phyloP scores from a whole-genome alignment of 1,284 basidiomycete genomes.

The Peniophora sp. region DNA sequence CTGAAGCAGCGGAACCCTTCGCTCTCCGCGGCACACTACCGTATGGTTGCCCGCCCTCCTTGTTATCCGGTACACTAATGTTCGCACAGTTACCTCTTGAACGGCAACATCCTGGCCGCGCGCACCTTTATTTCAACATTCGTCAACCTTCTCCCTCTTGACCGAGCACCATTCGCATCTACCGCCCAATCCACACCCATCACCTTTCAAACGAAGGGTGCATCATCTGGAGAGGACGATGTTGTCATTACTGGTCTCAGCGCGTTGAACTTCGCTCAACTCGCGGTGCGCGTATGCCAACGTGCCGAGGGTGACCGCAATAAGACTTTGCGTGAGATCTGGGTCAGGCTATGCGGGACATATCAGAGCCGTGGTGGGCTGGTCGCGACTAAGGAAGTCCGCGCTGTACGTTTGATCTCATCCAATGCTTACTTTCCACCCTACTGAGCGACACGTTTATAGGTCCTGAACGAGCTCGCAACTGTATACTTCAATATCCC shows the following conservation, averaged over 20 bases:
- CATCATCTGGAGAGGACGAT: slow-evolving; percentile 30
- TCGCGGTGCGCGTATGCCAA: slow-evolving; percentile 80
- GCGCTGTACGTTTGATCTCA: slow-evolving; percentile 45
- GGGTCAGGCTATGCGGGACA: slow-evolving; percentile 76
- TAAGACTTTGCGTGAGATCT: slow-evolving; percentile 67
- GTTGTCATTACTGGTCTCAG: slow-evolving; percentile 67
- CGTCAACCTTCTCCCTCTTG: slow-evolving; percentile 47
- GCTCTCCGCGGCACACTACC: slow-evolving; percentile 79
- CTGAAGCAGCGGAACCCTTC: slow-evolving; percentile 48
- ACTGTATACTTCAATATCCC: slow-evolving; percentile 79
- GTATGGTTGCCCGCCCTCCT: slow-evolving; percentile 38
- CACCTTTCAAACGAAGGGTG: slow-evolving; percentile 10
- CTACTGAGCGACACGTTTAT: no score
- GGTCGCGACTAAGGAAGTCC: slow-evolving; percentile 61
- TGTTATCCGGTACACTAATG: slow-evolving; percentile 5
- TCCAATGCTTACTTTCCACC: background rate
- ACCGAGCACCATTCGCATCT: slow-evolving; percentile 25
- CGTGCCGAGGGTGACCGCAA: slow-evolving; percentile 71
- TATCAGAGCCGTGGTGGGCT: slow-evolving; percentile 65
- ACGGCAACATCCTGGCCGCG: slow-evolving; percentile 83
- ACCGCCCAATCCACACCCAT: slow-evolving; percentile 32
- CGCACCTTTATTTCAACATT: slow-evolving; percentile 77
- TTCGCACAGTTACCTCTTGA: slow-evolving; percentile 63
- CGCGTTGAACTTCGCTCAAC: slow-evolving; percentile 80
- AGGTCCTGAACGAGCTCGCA: slow-evolving; percentile 45